Base-by-base conservation (phyloP, 2,329 filamentous ascomycete species). In the Paracamarosporium sp. region DNA sequence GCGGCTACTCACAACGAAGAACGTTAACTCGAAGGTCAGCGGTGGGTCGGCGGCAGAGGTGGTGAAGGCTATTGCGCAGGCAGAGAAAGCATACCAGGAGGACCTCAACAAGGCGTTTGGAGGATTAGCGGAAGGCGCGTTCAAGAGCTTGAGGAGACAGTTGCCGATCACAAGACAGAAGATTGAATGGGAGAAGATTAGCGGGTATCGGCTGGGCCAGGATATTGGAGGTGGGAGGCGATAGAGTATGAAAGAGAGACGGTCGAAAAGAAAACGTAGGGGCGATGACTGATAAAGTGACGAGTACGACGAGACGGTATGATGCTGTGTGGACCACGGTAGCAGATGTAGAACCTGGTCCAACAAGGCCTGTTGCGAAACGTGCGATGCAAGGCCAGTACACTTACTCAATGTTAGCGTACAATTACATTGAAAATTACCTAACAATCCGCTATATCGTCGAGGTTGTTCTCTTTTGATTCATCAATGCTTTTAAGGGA, bases 131-230 rank as follows among this genome's bases (percentile, higher is more conserved):
- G 95, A 99, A 80, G 94, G 93, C 9, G 92, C 93, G 0, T 99
- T 99, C 81, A 99, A 98, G 86, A 88, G 89, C 1, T 79, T 99
- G 76, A 87, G 95, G 73, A 87, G 95, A 79, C 95, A 98, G 80
- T 81, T 99, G 75, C 95, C 95, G 0, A 93, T 99, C 59, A 99
- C 95, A 61, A 88, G 95, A 73, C 95, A 99, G 83, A 97, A 97
- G 85, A 94, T 99, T 68, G 95, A 99, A 80, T 99, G 95, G 95
- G 94, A 99, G 78, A 97, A 97, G 83, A 92, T 99, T 65, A 90
- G 92, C 44, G 93, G 92, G 67, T 99, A 99, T 81, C 85, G 92
- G 58, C 43, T 82, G 47, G 81, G 81, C 5, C 81, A 83, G 67
- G 81, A 84, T 62, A 83, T 84, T 62, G 82, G 81, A 28, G 81